Base-by-base conservation (phyloP, 495 filamentous ascomycete genomes). In the Pyrenopolyporus hunteri region DNA sequence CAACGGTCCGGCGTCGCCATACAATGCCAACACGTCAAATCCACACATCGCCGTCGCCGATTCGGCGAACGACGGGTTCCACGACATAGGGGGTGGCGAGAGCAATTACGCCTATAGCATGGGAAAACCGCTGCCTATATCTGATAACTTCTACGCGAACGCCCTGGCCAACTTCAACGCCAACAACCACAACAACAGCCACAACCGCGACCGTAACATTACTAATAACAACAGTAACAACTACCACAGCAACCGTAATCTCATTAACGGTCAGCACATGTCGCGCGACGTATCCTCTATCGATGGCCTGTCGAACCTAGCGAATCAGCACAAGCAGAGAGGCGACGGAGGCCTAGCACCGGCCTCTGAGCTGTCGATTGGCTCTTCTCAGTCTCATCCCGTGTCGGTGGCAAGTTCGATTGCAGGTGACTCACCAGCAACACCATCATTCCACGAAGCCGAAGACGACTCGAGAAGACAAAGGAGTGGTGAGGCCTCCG, bases 361-460 rank as follows among this genome's bases (percentile, higher is more conserved):
- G 8, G 69, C 64, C 1, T 59, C 74, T 4, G 76, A 78, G 14
- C 52, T 70, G 50, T 67, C 75, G 22, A 73, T 67, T 64, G 69
- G 71, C 49, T 61, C 70, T 20, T 66, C 39, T 19, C 10, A 66
- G 68, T 78, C 76, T 26, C 74, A 74, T 49, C 75, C 77, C 29
- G 69, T 75, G 4, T 82, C 78, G 57, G 77, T 79, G 72, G 76
- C 81, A 63, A 80, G 78, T 57, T 80, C 79, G 9, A 62, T 80
- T 53, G 69, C 74, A 48, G 73, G 76, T 78, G 81, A 83, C 72
- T 84, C 82, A 76, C 79, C 80, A 9, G 78, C 78, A 51, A 83
- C 81, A 57, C 80, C 81, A 64, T 74, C 78, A 7, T 68, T 68
- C 9, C 77, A 71, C 39, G 78, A 81, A 47, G 40, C 67, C 49